Base-by-base conservation (phyloP, 2,329 filamentous ascomycete species). In the Cladosporium sp. region DNA sequence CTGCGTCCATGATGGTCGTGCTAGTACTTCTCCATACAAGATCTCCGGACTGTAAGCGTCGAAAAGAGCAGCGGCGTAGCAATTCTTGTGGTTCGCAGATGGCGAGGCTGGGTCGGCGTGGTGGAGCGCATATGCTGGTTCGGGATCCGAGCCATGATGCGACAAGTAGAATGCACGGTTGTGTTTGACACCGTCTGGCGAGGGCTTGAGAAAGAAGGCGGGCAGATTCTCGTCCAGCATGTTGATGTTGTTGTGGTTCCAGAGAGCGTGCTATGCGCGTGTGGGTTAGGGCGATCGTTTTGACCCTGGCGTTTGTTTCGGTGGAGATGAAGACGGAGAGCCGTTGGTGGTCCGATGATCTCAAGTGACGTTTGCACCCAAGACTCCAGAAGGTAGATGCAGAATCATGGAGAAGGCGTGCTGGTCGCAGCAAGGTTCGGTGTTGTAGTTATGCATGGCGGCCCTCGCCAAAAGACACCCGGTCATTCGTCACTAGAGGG, bases 181-280 rank as follows among this genome's bases (percentile, higher is more conserved):
- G 75, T 88, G 70, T 61, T 78, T 79, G 65, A 76, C 63, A 59
- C 74, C 74, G 61, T 80, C 79, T 57, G 75, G 74, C 38, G 80
- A 79, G 7, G 77, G 72, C 67, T 84, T 84, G 63, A 86, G 75
- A 68, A 84, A 85, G 76, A 86, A 86, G 55, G 82, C 82, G 58
- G 92, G 92, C n/a, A 97, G 84, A 74, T 92, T 96, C 73, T 95
- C 90, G 85, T 96, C 92, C 68, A 96, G 83, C 92, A 96, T 96
- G 59, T 39, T 66, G 17, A 47, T 40, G 19, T 12, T 43, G 22
- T 39, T 55, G 28, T 47, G 34, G 49, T 51, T 14, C 20, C 49
- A 38, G 34, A 51, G 17, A n/a, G 15, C 37, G 19, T 38, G 19
- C 49, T 15, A 39, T 51, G 49, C 49, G 49, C 49, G 8, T 9